Percentiles rank a stretch among this genome's conserved stretches.
phyloP scores from a whole-genome alignment of 139 green algal species.

The Tetraselmis chui region DNA sequence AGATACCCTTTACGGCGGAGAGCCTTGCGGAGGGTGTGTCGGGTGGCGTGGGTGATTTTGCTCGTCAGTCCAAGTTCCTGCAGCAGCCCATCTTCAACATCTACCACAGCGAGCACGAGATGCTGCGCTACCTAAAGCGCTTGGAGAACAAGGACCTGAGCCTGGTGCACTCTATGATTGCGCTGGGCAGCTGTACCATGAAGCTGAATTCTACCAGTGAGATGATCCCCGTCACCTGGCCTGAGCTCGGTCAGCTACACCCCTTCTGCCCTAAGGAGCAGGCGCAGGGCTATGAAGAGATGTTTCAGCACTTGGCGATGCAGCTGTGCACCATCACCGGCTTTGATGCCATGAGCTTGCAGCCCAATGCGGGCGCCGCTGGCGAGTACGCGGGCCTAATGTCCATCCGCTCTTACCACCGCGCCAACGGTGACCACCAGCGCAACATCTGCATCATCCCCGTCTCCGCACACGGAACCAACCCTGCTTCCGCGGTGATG shows the following conservation, averaged over 20 bases:
- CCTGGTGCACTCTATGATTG: constrained; percentile 96
- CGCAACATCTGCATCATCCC: constrained; percentile 99
- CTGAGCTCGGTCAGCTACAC: constrained; percentile 93
- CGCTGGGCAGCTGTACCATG: constrained; percentile 98
- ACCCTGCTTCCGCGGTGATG: constrained; percentile 96
- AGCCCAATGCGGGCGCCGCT: constrained; percentile 92
- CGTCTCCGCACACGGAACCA: constrained; percentile 93
- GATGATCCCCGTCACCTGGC: constrained; percentile 99
- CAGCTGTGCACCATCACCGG: constrained; percentile 95
- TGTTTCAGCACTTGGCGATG: constrained; percentile 87
- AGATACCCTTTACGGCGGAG: constrained; percentile 62
- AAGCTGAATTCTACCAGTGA: constrained; percentile 98
- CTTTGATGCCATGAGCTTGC: constrained; percentile 94
- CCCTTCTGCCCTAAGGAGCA: constrained; percentile 88
- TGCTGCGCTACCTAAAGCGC: constrained; percentile 92
- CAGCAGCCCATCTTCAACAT: constrained; percentile 84
- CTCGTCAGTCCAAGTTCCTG: constrained; percentile 62
- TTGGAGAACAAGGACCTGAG: constrained; percentile 96
- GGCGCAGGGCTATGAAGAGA: constrained; percentile 84
- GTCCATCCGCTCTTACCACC: constrained; percentile 94
- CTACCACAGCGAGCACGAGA: constrained; percentile 90
- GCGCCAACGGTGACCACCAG: constrained; percentile 68
- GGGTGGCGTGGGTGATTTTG: constrained; percentile 39
- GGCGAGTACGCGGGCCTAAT: constrained; percentile 99
- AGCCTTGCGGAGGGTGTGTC: constrained; percentile 51